Evolutionary conservation across 139 green algal species (phyloP).

Genomic region (Chlamydomonas schloesseri): DNA sequence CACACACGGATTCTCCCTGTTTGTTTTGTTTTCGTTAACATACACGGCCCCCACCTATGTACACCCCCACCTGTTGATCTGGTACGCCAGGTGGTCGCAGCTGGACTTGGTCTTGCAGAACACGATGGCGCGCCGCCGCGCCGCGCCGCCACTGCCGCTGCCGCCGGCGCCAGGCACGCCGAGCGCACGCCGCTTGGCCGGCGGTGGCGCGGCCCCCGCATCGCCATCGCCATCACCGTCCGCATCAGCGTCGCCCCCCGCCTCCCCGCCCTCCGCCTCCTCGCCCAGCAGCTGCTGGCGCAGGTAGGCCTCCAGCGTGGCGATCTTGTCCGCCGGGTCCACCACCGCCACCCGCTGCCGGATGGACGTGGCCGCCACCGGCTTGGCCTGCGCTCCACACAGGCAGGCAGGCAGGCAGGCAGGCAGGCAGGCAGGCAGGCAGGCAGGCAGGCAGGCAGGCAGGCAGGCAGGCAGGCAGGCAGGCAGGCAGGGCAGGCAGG

Average conservation of each 20-base stretch:
- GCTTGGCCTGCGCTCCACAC: constrained; percentile 58
- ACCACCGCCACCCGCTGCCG: constrained; percentile 88
- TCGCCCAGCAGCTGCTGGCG: background rate
- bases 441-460: too few species aligned
- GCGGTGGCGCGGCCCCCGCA: too few species aligned
- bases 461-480: too few species aligned
- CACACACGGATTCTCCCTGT: too few species aligned
- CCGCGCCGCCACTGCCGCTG: background rate
- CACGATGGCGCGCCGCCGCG: constrained; percentile 70
- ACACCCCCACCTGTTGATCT: constrained; percentile 14
- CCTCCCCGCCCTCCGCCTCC: constrained; percentile 24
- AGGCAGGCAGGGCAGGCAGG: too few species aligned
- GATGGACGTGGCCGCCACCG: constrained; percentile 85
- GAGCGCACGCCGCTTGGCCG: constrained; percentile 14
- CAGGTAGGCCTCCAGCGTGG: constrained; percentile 41
- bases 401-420: background rate
- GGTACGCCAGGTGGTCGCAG: constrained; percentile 73
- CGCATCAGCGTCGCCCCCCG: too few species aligned
- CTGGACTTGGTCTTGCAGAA: constrained; percentile 84
- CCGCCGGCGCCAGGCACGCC: constrained; percentile 30
- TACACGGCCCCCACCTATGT: too few species aligned
- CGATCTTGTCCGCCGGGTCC: constrained; percentile 4
- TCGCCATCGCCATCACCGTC: background rate
- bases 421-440: background rate
- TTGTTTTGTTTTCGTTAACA: too few species aligned